A percentile compares a stretch with the other conserved stretches of the same genome.
Evolutionary conservation across 164 flowering plant genomes (phyloP).

Genomic region (Chimonanthus salicifolius): DNA sequence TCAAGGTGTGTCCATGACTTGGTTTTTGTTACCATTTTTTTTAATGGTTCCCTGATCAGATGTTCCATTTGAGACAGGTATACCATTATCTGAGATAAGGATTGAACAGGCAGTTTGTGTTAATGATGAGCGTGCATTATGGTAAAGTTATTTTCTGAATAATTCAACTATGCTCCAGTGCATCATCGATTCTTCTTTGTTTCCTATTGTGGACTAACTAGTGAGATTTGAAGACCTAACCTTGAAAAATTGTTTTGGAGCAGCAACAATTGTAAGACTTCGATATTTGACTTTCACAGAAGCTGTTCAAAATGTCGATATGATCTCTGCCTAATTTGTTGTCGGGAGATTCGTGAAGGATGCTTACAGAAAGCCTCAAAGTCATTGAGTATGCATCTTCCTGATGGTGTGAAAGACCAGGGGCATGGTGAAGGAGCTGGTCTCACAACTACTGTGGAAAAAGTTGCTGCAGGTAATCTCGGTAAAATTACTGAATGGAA

Average conservation of each 20-base stretch:
- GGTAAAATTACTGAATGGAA: conserved; percentile 31
- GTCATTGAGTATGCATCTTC: conserved; percentile 24
- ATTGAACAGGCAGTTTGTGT: conserved; percentile 29
- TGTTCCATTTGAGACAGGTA: conserved; percentile 25
- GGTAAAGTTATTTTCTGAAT: conserved; percentile 34
- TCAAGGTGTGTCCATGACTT: conserved; percentile 32
- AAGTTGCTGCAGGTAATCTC: conserved; percentile 1
- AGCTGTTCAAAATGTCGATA: conserved; percentile 69
- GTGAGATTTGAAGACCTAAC: not conserved
- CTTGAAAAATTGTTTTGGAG: not conserved
- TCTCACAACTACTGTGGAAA: conserved; percentile 12
- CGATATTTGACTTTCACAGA: conserved; percentile 74
- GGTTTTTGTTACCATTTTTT: not conserved
- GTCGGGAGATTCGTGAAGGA: conserved; percentile 62
- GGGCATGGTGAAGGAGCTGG: conserved; percentile 63
- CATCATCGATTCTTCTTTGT: not conserved
- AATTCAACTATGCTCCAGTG: not conserved
- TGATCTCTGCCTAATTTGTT: conserved; percentile 81
- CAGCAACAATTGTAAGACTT: conserved; percentile 83
- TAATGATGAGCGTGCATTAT: conserved; percentile 68
- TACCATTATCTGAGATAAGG: conserved; percentile 24
- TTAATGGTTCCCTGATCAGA: not conserved
- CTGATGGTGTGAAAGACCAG: conserved; percentile 46
- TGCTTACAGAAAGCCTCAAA: conserved; percentile 29
- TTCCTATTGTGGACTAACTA: not conserved